Percentiles rank a stretch among this genome's conserved stretches.
Conservation (phyloP, 2,329 filamentous ascomycete species). For the Fusarium miscanthi region DNA sequence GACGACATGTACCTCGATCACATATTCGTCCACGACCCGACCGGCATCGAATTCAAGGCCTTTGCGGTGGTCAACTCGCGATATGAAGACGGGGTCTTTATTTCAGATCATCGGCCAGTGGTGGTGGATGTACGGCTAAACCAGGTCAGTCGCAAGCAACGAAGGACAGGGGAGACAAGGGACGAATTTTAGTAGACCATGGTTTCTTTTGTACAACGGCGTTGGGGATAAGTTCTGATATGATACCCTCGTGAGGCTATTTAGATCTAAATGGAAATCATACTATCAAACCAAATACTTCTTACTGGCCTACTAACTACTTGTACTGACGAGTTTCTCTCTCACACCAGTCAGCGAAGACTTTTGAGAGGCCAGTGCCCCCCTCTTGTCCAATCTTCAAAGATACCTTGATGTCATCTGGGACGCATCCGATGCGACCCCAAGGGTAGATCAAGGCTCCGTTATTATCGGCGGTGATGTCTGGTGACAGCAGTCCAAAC, state of each 20-base stretch:
- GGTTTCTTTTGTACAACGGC: constrained; percentile 4
- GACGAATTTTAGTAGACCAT: not conserved
- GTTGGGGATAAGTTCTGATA: constrained; percentile 9
- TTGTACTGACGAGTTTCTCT: constrained; percentile 8
- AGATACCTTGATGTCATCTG: constrained; percentile 17
- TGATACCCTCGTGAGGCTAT: constrained; percentile 26
- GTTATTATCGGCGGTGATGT: constrained; percentile 26
- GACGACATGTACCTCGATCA: constrained; percentile 46
- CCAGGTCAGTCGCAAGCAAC: constrained; percentile 22
- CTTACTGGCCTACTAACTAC: not conserved
- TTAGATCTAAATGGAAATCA: constrained; percentile 1
- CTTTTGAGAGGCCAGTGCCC: constrained; percentile 5
- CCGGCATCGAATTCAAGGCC: constrained; percentile 38
- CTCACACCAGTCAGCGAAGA: constrained; percentile 32
- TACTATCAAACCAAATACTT: not conserved
- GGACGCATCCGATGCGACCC: constrained; percentile 29
- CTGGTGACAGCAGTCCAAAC: constrained; percentile 35
- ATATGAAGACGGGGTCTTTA: constrained; percentile 46
- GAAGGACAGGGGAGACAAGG: not conserved
- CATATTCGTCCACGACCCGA: constrained; percentile 47
- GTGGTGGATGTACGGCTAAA: constrained; percentile 42
- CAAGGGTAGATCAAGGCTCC: constrained; percentile 28
- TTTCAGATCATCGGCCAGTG: constrained; percentile 50
- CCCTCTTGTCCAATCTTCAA: constrained; percentile 21
- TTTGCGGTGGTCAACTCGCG: constrained; percentile 44